Conservation (phyloP, 2,329 filamentous ascomycete species). For the Microdochium nivale region DNA sequence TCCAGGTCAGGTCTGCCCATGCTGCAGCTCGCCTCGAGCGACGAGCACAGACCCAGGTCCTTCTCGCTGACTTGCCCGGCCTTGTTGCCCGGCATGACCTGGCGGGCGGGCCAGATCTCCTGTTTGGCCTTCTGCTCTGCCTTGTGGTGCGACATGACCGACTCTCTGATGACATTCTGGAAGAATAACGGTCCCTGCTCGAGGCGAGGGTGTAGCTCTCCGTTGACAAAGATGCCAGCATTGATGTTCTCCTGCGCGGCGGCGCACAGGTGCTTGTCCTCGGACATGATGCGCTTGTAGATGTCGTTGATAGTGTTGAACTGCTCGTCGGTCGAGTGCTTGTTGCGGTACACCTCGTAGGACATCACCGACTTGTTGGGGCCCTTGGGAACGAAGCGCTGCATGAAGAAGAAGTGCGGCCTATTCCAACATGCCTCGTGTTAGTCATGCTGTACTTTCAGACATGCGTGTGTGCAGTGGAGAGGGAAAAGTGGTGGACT, state of each 20-base stretch:
- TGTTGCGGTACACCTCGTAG: conserved; percentile 57
- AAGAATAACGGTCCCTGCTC: conserved; percentile 52
- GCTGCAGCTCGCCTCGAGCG: neutral
- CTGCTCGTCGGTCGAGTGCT: conserved; percentile 47
- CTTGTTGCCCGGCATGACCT: conserved; percentile 21
- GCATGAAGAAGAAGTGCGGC: conserved; percentile 56
- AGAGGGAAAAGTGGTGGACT: conserved; percentile 13
- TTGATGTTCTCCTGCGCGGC: conserved; percentile 53
- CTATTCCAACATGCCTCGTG: conserved; percentile 16
- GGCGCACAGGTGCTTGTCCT: conserved; percentile 55
- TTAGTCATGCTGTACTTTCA: neutral
- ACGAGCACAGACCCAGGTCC: neutral
- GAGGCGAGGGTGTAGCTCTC: conserved; percentile 51
- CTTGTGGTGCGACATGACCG: conserved; percentile 36
- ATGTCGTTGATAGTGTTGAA: conserved; percentile 49
- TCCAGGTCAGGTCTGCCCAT: neutral
- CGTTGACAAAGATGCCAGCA: conserved; percentile 52
- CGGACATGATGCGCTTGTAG: conserved; percentile 55
- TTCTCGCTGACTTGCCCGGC: neutral
- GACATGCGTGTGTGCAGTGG: too few relatives aligned
- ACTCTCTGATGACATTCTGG: conserved; percentile 40
- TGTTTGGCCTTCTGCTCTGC: conserved; percentile 32
- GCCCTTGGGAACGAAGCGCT: conserved; percentile 49
- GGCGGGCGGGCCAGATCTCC: conserved; percentile 44
- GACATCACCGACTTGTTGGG: conserved; percentile 44